A percentile compares a stretch with the other conserved stretches of the same genome.
Evolutionary conservation across 345 rosid genomes (phyloP).

Genomic region (Hirschfeldia incana): DNA sequence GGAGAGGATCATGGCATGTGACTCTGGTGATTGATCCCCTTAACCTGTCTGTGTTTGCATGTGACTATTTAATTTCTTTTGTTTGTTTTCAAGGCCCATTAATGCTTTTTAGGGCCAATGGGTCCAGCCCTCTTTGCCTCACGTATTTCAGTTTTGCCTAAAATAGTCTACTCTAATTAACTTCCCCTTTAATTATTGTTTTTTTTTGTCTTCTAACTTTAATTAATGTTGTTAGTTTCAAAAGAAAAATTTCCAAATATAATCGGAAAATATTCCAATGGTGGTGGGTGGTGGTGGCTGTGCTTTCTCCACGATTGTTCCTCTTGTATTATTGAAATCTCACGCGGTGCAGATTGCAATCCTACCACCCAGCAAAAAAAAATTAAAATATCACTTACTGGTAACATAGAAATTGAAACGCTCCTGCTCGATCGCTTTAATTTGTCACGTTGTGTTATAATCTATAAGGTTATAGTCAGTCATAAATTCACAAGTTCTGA

Average conservation of each 20-base stretch:
- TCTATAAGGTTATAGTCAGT: neutral
- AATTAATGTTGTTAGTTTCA: slow-evolving; percentile 17
- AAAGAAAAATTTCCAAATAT: neutral
- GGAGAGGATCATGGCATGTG: slow-evolving; percentile 33
- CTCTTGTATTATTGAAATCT: neutral
- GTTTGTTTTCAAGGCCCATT: slow-evolving; percentile 36
- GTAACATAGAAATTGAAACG: slow-evolving; percentile 4
- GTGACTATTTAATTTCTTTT: slow-evolving; percentile 8
- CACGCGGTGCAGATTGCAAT: slow-evolving; percentile 12
- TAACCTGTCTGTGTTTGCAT: slow-evolving; percentile 13
- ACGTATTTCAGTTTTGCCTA: neutral
- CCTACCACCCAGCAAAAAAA: neutral
- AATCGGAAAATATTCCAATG: neutral
- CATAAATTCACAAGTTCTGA: slow-evolving; percentile 2
- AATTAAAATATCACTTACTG: neutral
- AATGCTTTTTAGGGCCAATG: slow-evolving; percentile 21
- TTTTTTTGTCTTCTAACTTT: too few relatives aligned
- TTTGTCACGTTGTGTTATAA: slow-evolving; percentile 1
- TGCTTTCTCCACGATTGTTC: slow-evolving; percentile 4
- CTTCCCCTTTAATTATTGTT: too few relatives aligned
- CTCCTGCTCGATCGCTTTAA: neutral
- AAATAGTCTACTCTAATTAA: neutral
- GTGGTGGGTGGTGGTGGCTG: neutral
- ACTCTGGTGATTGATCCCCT: slow-evolving; percentile 16
- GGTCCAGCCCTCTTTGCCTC: slow-evolving; percentile 26